Evolutionary conservation across 2,329 filamentous ascomycete species (phyloP), one percentile per base, ranked within the genome.

Genomic region (Cladophialophora bantiana): DNA sequence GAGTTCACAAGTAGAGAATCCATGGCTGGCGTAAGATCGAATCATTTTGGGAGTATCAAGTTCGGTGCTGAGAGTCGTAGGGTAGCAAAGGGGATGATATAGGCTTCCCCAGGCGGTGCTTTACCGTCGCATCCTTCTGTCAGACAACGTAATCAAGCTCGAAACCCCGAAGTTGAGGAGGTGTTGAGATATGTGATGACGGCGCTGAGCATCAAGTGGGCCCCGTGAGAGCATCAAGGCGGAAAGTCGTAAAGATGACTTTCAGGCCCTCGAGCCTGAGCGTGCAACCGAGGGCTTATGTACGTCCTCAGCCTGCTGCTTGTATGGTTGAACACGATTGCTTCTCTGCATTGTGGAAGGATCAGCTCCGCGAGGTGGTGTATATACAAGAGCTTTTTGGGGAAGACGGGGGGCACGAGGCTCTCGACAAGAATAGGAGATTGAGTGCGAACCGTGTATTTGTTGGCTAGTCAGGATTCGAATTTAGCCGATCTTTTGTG

Each of bases 341-440:
- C 45, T 50, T 50, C 45, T 50, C 45, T 20, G 26, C 45, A 50
- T 50, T 10, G 45, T 50, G 7, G 20, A 26, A 10, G 7, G 26
- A 10, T 26, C 45, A 20, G 20, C 45, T 20, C 45, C 45, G 13
- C 45, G 45, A 26, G 4, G 1, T 50, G 45, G 18, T 26, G 7
- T 42, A n/a, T n/a, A 50, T 50, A 26, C 18, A 26, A 26, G 10
- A 13, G 42, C 20, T 13, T 20, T 12, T 50, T 26, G 45, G 10
- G 45, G 18, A 50, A 50, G 18, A 26, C 45, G 45, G 20, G 45
- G 45, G 45, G 45, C 45, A 50, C 45, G 18, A 50, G 45, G 26
- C 7, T 50, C 13, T 26, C 7, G 15, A n/a, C 3, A 20, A 20
- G 45, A 26, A 7, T 45, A 4, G 4, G 45, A 50, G 7, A 3